A percentile compares a stretch with the other conserved stretches of the same genome.
These are phyloP conservation scores for Solanum paucissectum DNA, from an alignment of 257 asterid species.

Conservation along the genomic window DNA sequence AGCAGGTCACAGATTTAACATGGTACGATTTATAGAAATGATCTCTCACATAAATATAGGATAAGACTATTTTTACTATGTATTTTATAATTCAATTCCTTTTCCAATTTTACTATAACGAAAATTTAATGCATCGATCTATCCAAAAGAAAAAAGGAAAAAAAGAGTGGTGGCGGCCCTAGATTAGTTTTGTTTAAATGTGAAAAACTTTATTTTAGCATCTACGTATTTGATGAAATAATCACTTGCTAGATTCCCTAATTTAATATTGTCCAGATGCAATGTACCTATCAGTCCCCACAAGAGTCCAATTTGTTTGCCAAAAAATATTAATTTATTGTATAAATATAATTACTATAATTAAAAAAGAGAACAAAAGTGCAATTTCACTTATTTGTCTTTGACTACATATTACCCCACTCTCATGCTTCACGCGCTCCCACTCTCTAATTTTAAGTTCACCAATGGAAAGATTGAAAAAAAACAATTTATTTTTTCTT, in stretches of 20 bases:
- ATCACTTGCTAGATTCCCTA: neutral
- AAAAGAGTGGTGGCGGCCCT: neutral
- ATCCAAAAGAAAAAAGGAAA: too few species aligned
- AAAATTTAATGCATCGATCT: neutral
- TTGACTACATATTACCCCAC: neutral
- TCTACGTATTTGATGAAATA: neutral
- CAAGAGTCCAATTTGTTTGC: neutral
- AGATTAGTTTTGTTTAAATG: neutral
- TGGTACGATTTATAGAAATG: too few species aligned
- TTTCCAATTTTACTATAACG: too few species aligned
- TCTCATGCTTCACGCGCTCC: neutral
- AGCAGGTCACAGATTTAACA: too few species aligned
- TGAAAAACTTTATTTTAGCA: neutral
- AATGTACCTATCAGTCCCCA: neutral
- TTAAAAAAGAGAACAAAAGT: neutral
- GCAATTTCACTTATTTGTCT: neutral
- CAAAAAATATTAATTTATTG: neutral
- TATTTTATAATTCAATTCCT: too few species aligned
- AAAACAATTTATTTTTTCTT: too few species aligned
- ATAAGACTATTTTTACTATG: too few species aligned
- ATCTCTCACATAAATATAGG: too few species aligned
- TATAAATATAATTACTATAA: neutral
- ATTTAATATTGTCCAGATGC: constrained; percentile 6
- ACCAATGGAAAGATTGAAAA: neutral
- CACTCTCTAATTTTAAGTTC: neutral